Evolutionary conservation across 2,329 filamentous ascomycete species (phyloP).

Genomic region (Paraphoma sp.): DNA sequence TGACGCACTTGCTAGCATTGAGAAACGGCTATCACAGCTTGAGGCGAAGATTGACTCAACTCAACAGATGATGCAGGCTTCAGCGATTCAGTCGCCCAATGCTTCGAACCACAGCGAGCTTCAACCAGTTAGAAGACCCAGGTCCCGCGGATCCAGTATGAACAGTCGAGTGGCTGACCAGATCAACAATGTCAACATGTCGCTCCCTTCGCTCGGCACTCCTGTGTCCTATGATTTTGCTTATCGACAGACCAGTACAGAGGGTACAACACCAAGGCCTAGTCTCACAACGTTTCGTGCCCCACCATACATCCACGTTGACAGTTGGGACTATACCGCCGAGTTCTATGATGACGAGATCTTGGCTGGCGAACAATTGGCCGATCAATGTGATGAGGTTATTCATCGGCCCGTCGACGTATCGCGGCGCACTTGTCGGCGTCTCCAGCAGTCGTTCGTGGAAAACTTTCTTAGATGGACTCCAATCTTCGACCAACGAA

Average conservation of each 20-base stretch:
- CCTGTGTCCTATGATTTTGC: conserved; percentile 29
- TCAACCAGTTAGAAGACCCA: conserved; percentile 6
- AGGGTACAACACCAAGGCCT: conserved; percentile 30
- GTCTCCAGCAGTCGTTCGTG: conserved; percentile 33
- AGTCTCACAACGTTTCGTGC: conserved; percentile 30
- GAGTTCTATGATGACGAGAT: conserved; percentile 39
- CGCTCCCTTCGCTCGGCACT: conserved; percentile 18
- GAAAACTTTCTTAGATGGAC: conserved; percentile 37
- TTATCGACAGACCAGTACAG: conserved; percentile 33
- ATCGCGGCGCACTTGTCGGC: conserved; percentile 25
- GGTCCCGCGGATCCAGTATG: conserved; percentile 23
- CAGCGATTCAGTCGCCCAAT: conserved; percentile 23
- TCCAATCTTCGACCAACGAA: conserved; percentile 30
- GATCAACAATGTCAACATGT: conserved; percentile 14
- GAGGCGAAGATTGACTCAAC: conserved; percentile 29
- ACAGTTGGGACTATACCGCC: conserved; percentile 37
- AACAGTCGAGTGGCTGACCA: conserved; percentile 20
- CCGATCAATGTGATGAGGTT: conserved; percentile 26
- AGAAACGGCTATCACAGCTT: conserved; percentile 29
- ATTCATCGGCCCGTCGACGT: conserved; percentile 21
- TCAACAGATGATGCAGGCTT: conserved; percentile 20
- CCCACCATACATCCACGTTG: conserved; percentile 29
- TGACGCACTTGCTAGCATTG: conserved; percentile 29
- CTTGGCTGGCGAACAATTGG: conserved; percentile 29
- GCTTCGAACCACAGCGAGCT: conserved; percentile 20